Evolutionary conservation across 1,284 basidiomycete species (phyloP).

Genomic region (Meira miltonrushii): DNA sequence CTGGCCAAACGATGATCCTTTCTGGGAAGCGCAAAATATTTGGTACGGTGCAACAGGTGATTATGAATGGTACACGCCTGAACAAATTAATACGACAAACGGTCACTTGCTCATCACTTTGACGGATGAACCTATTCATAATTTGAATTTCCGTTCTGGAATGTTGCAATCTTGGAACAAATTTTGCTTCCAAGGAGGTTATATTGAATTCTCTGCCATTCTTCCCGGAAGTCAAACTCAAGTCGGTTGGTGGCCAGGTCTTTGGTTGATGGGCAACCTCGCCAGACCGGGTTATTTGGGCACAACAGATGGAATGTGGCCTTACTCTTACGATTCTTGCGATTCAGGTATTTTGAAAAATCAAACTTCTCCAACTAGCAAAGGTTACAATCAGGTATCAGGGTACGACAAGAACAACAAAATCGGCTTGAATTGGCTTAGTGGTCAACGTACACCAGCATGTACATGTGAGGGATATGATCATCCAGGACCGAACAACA

Average conservation of each 20-base stretch:
- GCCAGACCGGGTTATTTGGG: slow-evolving; percentile 49
- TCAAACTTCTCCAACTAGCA: slow-evolving; percentile 36
- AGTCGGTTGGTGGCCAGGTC: slow-evolving; percentile 57
- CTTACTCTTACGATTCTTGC: slow-evolving; percentile 54
- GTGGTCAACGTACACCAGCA: slow-evolving; percentile 43
- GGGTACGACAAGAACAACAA: slow-evolving; percentile 7
- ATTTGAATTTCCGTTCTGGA: slow-evolving; percentile 48
- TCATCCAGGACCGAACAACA: slow-evolving; percentile 35
- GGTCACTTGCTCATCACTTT: slow-evolving; percentile 39
- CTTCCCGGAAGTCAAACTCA: slow-evolving; percentile 40
- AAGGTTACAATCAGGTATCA: slow-evolving; percentile 26
- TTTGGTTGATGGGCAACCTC: slow-evolving; percentile 49
- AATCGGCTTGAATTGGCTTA: slow-evolving; percentile 19
- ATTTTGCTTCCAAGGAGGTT: slow-evolving; percentile 52
- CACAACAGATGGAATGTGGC: slow-evolving; percentile 50
- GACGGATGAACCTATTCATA: slow-evolving; percentile 31
- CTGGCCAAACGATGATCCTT: slow-evolving; percentile 51
- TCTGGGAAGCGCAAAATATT: slow-evolving; percentile 47
- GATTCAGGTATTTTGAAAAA: slow-evolving; percentile 47
- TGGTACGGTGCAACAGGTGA: slow-evolving; percentile 51
- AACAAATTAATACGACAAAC: slow-evolving; percentile 42
- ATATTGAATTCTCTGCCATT: slow-evolving; percentile 41
- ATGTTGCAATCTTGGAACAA: slow-evolving; percentile 53
- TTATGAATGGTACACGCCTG: slow-evolving; percentile 53
- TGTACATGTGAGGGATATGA: slow-evolving; percentile 46